These are phyloP conservation scores for Marasmius tenuissimus DNA, from an alignment of 1,284 basidiomycete species.

Conservation along the genomic window DNA sequence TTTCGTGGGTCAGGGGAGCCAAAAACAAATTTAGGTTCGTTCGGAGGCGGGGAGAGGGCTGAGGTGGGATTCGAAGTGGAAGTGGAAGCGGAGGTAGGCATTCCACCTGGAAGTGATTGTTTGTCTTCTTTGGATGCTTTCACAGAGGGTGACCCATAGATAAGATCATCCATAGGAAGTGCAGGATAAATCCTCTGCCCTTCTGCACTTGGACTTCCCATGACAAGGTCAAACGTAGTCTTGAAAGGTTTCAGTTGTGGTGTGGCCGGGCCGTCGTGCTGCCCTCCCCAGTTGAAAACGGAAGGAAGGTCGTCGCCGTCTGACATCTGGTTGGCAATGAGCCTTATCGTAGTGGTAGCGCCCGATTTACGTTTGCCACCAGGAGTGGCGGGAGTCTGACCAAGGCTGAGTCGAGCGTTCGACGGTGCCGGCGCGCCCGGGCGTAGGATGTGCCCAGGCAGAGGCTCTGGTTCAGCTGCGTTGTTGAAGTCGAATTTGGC, in stretches of 20 bases:
- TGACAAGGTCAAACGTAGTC: slow-evolving; percentile 64
- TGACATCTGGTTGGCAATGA: slow-evolving; percentile 43
- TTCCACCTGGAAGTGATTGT: slow-evolving; percentile 31
- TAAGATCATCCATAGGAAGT: slow-evolving; percentile 45
- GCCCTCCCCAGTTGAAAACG: not conserved
- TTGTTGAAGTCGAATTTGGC: slow-evolving; percentile 25
- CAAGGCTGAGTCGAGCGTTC: slow-evolving; percentile 55
- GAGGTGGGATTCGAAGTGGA: slow-evolving; percentile 3
- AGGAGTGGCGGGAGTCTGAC: slow-evolving; percentile 36
- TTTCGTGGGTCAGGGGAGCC: slow-evolving; percentile 68
- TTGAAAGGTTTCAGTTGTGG: slow-evolving; percentile 63
- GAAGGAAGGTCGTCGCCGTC: slow-evolving; percentile 10
- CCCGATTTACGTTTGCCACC: slow-evolving; percentile 34
- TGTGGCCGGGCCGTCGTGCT: slow-evolving; percentile 33
- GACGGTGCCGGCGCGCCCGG: slow-evolving; percentile 57
- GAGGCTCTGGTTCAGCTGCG: slow-evolving; percentile 39
- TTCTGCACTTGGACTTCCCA: slow-evolving; percentile 48
- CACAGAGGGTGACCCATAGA: slow-evolving; percentile 16
- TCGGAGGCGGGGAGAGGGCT: slow-evolving; percentile 13
- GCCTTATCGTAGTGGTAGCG: slow-evolving; percentile 60
- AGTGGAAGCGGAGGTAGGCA: slow-evolving; percentile 14
- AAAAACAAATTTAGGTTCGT: slow-evolving; percentile 63
- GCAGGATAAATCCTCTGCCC: slow-evolving; percentile 47
- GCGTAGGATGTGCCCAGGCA: slow-evolving; percentile 56
- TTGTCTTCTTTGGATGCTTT: slow-evolving; percentile 11